Percentiles rank a stretch among this genome's conserved stretches.
Evolutionary conservation across 495 filamentous ascomycete species (phyloP).

Genomic region (Aspergillus coremiiformis): DNA sequence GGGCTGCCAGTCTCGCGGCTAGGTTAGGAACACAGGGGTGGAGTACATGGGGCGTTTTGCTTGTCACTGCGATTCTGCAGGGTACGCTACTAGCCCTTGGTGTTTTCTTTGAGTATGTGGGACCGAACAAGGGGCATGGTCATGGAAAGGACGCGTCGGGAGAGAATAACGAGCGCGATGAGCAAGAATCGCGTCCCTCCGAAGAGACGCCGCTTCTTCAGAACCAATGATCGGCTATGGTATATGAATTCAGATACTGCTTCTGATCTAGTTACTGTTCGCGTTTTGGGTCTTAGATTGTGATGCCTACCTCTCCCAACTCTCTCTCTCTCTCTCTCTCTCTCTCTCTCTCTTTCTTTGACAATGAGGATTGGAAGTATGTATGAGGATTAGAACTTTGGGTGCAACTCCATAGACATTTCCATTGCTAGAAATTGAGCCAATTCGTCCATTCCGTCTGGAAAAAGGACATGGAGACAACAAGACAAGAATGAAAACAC

Average conservation of each 20-base stretch:
- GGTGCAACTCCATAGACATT: neutral
- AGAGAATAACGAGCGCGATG: slow-evolving; percentile 32
- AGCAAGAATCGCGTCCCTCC: slow-evolving; percentile 27
- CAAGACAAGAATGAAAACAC: neutral
- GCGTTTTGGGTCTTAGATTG: neutral
- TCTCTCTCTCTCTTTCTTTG: neutral
- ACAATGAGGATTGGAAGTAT: neutral
- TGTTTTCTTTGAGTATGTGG: slow-evolving; percentile 64
- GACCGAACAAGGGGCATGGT: slow-evolving; percentile 28
- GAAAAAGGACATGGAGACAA: neutral
- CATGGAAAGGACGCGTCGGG: slow-evolving; percentile 26
- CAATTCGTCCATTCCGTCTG: neutral
- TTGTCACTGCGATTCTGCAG: slow-evolving; percentile 80
- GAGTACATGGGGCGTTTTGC: slow-evolving; percentile 89
- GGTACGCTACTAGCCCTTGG: slow-evolving; percentile 74
- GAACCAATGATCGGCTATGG: slow-evolving; percentile 15
- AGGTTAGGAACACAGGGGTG: slow-evolving; percentile 77
- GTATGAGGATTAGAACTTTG: neutral
- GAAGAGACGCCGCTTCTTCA: slow-evolving; percentile 43
- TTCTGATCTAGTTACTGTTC: neutral
- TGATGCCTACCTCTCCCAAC: no score
- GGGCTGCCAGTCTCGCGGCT: slow-evolving; percentile 74
- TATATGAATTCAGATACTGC: neutral
- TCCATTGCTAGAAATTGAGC: neutral
- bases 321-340: neutral